phyloP scores from a whole-genome alignment of 345 rosid species.

The Psidium guajava region DNA sequence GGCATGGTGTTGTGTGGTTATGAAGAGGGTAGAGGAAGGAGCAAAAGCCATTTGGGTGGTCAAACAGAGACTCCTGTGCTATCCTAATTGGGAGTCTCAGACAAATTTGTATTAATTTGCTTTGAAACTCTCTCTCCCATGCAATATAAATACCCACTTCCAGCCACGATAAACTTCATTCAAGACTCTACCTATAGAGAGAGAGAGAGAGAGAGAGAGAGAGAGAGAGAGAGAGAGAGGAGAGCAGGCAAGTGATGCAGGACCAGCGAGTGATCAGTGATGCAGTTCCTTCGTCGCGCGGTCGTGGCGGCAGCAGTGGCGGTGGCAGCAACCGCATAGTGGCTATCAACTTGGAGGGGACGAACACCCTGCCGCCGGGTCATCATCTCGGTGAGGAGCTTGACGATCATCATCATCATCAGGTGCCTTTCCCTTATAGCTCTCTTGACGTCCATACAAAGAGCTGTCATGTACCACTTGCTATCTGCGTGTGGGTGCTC shows the following conservation, averaged over 20 bases:
- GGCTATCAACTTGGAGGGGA: slow-evolving; percentile 12
- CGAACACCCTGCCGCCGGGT: neutral
- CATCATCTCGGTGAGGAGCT: neutral
- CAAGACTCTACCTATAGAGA: neutral
- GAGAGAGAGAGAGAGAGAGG: neutral
- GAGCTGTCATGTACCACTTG: neutral
- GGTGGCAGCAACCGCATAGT: slow-evolving; percentile 27
- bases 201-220: neutral
- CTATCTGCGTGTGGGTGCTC: neutral
- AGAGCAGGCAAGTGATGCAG: neutral
- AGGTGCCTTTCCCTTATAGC: neutral
- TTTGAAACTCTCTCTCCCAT: neutral
- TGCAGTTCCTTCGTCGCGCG: neutral
- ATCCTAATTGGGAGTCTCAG: neutral
- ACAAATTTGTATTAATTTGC: neutral
- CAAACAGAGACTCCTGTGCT: neutral
- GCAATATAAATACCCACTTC: neutral
- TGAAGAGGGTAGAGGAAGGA: neutral
- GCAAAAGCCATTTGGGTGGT: neutral
- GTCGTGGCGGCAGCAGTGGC: neutral
- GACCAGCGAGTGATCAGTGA: neutral
- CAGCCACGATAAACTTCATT: neutral
- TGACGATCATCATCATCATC: neutral
- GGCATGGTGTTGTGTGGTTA: neutral
- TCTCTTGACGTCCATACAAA: neutral